Evolutionary conservation across 2,329 filamentous ascomycete species (phyloP), one percentile per base, ranked within the genome.

Genomic region (Fusarium sp.): DNA sequence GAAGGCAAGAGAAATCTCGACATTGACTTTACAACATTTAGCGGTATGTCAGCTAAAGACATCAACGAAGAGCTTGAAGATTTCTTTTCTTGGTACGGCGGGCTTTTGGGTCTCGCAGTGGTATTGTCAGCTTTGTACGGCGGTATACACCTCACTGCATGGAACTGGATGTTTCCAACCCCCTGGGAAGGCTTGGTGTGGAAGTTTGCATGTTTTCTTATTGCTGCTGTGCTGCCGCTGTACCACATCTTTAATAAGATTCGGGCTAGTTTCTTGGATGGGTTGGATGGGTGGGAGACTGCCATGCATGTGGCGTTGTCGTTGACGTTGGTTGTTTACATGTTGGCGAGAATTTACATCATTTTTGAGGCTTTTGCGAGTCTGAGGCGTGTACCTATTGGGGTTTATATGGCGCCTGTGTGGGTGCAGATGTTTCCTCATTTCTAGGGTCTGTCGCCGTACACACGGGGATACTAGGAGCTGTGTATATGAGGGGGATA

Each of bases 1-100:
- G 63, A 65, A n/a, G 63, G 63, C 8, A 65, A 65, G 25, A 9
- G 54, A 8, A 65, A 60, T 12, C 9, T 65, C 12, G 40, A 65
- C 14, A 30, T 65, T 17, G 27, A 59, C 40, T 25, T 38, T 37
- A 25, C 54, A 7, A 25, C 35, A 3, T 58, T 58, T 5, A 15
- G 20, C 6, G 47, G 47, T 5, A 52, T 52, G 47, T 52, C 47
- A 2, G 47, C 47, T 10, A 52, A 52, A 15, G 47, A 52, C 9
- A 22, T 37, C 35, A 25, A 35, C 14, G 22, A 37, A 3, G 54
- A 37, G 9, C 20, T 58, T 1, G 32, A 25, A 5, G 54, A 37
- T 6, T 38, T 58, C 20, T 58, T 52, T 8, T 52, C 47, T 6
- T 52, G 25, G 47, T 52, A 52, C 6, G 15, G 20, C 15, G 4